Evolutionary conservation across 164 flowering plant genomes (phyloP).

Genomic region (Saururus chinensis): DNA sequence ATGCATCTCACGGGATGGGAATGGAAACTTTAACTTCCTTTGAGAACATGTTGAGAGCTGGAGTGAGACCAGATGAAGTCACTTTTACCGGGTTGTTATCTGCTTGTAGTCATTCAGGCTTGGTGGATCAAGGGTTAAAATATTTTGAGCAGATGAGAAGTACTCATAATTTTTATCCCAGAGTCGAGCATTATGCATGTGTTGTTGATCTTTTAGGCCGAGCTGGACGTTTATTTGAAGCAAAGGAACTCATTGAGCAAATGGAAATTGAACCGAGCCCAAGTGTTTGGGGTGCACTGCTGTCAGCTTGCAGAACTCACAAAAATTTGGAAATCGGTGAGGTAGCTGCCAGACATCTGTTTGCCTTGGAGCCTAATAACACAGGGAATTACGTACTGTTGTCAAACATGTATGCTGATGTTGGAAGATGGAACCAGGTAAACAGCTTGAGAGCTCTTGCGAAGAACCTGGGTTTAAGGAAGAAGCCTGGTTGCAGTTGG

Average conservation of each 20-base stretch:
- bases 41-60: neutral
- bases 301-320: neutral
- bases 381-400: slow-evolving; percentile 58
- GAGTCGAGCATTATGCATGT: neutral
- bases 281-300: neutral
- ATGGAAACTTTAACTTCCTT: neutral
- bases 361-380: slow-evolving; percentile 26
- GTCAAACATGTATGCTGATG: slow-evolving; percentile 57
- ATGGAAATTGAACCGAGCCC: neutral
- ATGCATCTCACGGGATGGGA: slow-evolving; percentile 41
- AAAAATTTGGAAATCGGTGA: neutral
- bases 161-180: neutral
- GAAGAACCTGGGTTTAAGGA: slow-evolving; percentile 17
- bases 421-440: slow-evolving; percentile 67
- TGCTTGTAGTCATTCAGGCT: neutral
- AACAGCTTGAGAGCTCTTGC: slow-evolving; percentile 39
- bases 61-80: neutral
- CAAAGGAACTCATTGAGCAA: neutral
- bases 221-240: neutral
- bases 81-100: neutral
- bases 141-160: neutral
- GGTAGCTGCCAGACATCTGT: slow-evolving; percentile 19
- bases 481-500: slow-evolving; percentile 62
- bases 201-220: neutral
- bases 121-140: neutral